phyloP scores from a whole-genome alignment of 2,329 filamentous ascomycete genomes.

The Cladosporium austrohemisphaericum region DNA sequence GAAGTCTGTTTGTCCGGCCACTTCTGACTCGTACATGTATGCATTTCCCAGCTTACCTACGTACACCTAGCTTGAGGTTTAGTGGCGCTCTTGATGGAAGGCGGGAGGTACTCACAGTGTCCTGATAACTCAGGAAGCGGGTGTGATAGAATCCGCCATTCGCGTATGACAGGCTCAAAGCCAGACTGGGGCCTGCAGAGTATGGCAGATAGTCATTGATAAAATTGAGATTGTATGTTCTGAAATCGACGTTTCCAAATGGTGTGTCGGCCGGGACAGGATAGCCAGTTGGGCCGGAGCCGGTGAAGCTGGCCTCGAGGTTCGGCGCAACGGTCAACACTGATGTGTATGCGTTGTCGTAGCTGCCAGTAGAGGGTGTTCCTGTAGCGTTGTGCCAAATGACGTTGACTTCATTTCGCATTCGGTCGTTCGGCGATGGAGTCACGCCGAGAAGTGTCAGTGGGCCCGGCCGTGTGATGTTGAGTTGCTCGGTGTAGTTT shows the following conservation, averaged over 20 bases:
- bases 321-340: slow-evolving; percentile 62
- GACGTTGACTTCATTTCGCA: slow-evolving; percentile 53
- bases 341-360: slow-evolving; percentile 61
- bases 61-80: slow-evolving; percentile 46
- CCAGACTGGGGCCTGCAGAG: slow-evolving; percentile 55
- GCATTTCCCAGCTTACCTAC: slow-evolving; percentile 63
- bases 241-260: slow-evolving; percentile 61
- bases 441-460: slow-evolving; percentile 61
- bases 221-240: slow-evolving; percentile 65
- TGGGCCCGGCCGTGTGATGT: slow-evolving; percentile 59
- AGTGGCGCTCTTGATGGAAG: not conserved
- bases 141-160: slow-evolving; percentile 66
- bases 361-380: slow-evolving; percentile 38
- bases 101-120: slow-evolving; percentile 49
- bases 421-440: slow-evolving; percentile 43
- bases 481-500: slow-evolving; percentile 61
- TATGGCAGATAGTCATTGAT: slow-evolving; percentile 56
- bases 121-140: slow-evolving; percentile 65
- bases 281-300: slow-evolving; percentile 59
- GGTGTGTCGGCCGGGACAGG: slow-evolving; percentile 58
- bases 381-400: slow-evolving; percentile 57
- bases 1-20: slow-evolving; percentile 66
- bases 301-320: slow-evolving; percentile 59
- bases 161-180: slow-evolving; percentile 58
- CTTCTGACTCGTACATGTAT: slow-evolving; percentile 58